Percentiles rank a stretch among this genome's conserved stretches.
phyloP scores from a whole-genome alignment of 495 filamentous ascomycete genomes.

The Lasiosphaeriaceae sp. region DNA sequence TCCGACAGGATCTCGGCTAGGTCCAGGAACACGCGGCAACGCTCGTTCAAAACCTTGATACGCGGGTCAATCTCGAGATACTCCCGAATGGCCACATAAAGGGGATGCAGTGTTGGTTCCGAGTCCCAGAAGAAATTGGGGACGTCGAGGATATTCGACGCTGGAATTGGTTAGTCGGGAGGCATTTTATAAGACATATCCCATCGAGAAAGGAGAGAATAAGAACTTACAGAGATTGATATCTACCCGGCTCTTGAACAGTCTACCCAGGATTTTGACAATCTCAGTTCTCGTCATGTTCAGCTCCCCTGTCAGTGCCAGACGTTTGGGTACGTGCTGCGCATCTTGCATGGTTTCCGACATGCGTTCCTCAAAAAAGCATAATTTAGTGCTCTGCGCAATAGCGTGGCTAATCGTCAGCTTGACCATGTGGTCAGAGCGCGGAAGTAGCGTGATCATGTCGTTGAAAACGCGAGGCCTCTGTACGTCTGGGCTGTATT shows the following conservation, averaged over 20 bases:
- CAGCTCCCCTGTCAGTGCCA: conserved; percentile 84
- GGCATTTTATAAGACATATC: not conserved
- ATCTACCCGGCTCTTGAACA: conserved; percentile 93
- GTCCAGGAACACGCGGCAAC: conserved; percentile 94
- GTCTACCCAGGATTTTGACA: conserved; percentile 78
- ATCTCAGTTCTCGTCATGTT: conserved; percentile 93
- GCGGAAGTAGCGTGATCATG: conserved; percentile 91
- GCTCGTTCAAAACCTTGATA: conserved; percentile 92
- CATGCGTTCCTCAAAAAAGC: conserved; percentile 97
- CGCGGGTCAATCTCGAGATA: conserved; percentile 96
- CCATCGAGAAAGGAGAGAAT: not conserved
- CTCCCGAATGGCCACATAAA: conserved; percentile 92
- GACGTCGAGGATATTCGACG: conserved; percentile 94
- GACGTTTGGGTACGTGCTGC: conserved; percentile 80
- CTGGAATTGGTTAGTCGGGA: conserved; percentile 37
- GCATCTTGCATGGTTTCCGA: conserved; percentile 88
- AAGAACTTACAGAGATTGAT: conserved; percentile 86
- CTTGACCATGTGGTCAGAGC: conserved; percentile 97
- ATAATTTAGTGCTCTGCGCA: conserved; percentile 94
- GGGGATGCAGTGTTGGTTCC: conserved; percentile 88
- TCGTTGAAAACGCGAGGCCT: conserved; percentile 94
- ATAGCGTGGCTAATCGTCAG: conserved; percentile 96
- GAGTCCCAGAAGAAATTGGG: conserved; percentile 99
- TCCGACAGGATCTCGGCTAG: conserved; percentile 93
- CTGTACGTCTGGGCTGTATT: conserved; percentile 81